A percentile compares a stretch with the other conserved stretches of the same genome.
phyloP scores from a whole-genome alignment of 2,329 filamentous ascomycete species.

The Cytospora piceae region DNA sequence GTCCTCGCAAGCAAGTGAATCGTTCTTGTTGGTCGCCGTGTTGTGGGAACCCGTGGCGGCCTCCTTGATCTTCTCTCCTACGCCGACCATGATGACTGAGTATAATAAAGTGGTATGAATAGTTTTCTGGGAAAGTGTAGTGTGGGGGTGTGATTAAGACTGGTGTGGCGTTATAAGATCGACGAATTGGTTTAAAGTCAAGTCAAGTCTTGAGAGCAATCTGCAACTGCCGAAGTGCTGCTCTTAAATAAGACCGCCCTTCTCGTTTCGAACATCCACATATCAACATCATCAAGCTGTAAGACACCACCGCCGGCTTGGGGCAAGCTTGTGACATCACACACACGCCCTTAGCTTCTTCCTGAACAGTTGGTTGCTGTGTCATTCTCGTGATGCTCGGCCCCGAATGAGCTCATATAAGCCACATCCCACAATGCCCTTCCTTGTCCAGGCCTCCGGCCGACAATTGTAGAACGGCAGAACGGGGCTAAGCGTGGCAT shows the following conservation, averaged over 20 bases:
- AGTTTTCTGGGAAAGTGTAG: not conserved
- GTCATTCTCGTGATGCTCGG: not conserved
- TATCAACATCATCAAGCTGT: not conserved
- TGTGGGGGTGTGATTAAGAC: no score
- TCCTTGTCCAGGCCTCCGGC: not conserved
- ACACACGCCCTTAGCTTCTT: not conserved
- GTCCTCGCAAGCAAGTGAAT: conserved; percentile 11
- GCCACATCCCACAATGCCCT: conserved; percentile 6
- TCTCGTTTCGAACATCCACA: not conserved
- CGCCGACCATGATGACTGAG: conserved; percentile 17
- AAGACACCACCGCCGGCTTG: not conserved
- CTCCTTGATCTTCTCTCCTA: conserved; percentile 28
- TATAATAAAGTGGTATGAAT: no score
- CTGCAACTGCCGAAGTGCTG: not conserved
- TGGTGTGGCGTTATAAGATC: not conserved
- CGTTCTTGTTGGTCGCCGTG: conserved; percentile 3
- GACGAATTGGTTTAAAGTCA: not conserved
- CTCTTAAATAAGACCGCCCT: not conserved
- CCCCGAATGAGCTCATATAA: conserved; percentile 15
- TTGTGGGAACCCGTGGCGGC: conserved; percentile 15
- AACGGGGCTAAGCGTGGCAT: conserved; percentile 7
- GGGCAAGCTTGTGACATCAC: conserved; percentile 26
- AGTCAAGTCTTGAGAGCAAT: not conserved
- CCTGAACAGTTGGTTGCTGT: conserved; percentile 4
- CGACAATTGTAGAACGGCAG: not conserved